Percentiles rank a stretch among this genome's conserved stretches.
Conservation (phyloP, 208 protist species). For the Blechomonas ayalai region DNA sequence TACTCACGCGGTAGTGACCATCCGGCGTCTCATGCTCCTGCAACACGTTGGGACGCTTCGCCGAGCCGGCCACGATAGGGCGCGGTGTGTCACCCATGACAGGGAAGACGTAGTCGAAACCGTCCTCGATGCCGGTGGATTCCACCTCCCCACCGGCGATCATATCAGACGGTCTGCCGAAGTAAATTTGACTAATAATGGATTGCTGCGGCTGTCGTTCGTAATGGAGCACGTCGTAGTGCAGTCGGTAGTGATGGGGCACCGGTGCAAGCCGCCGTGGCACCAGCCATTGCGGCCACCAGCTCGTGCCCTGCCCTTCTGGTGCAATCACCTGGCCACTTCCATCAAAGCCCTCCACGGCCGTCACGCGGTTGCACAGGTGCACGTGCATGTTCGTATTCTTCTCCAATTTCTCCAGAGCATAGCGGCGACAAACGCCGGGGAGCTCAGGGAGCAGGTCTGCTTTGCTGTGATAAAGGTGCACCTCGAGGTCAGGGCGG, state of each 20-base stretch:
- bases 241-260: constrained; percentile 27
- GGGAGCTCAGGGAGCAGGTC: constrained; percentile 64
- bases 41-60: constrained; percentile 43
- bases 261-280: constrained; percentile 5
- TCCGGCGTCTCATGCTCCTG: constrained; percentile 55
- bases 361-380: constrained; percentile 45
- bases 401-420: constrained; percentile 35
- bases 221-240: constrained; percentile 48
- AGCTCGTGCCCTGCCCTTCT: too few species aligned
- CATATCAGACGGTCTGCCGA: constrained; percentile 37
- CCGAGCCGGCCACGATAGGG: constrained; percentile 27
- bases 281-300: background rate
- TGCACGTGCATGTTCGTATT: constrained; percentile 45
- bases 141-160: constrained; percentile 20
- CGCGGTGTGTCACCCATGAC: constrained; percentile 59
- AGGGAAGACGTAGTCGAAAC: constrained; percentile 85
- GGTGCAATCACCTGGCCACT: constrained; percentile 16
- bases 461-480: constrained; percentile 58
- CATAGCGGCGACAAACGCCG: constrained; percentile 48
- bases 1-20: constrained; percentile 79
- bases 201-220: constrained; percentile 39
- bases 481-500: constrained; percentile 58
- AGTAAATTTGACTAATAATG: constrained; percentile 68
- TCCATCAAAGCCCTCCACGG: constrained; percentile 22
- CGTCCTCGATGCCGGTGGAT: constrained; percentile 16